Percentiles rank a stretch among this genome's conserved stretches.
These are phyloP conservation scores for Psidium guajava DNA, from an alignment of 345 rosid genomes.

Conservation along the genomic window DNA sequence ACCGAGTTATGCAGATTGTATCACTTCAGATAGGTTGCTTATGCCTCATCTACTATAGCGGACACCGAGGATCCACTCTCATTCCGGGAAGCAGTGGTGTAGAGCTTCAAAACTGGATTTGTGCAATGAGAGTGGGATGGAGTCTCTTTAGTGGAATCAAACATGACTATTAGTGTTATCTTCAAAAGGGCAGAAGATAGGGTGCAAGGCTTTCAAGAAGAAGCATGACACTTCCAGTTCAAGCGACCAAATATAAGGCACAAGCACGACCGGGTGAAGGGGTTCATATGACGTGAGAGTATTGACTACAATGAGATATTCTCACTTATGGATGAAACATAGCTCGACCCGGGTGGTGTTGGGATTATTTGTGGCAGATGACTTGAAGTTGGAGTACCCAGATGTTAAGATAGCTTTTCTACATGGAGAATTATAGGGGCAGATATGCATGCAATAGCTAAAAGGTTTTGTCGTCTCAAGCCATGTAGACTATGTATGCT, in stretches of 20 bases:
- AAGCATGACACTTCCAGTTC: neutral
- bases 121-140: neutral
- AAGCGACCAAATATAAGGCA: neutral
- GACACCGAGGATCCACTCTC: neutral
- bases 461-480: neutral
- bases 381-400: neutral
- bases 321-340: neutral
- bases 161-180: neutral
- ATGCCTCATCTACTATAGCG: neutral
- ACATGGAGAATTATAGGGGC: neutral
- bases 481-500: too few relatives aligned
- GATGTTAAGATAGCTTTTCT: neutral
- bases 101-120: neutral
- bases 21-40: neutral
- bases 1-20: neutral
- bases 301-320: neutral
- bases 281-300: neutral
- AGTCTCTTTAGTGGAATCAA: neutral
- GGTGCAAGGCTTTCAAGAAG: neutral
- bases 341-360: neutral
- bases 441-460: neutral
- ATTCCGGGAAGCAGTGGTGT: neutral
- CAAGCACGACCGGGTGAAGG: too few relatives aligned
- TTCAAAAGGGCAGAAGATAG: neutral
- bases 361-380: neutral